These are phyloP conservation scores for Rhizopus sp. DNA, from an alignment of 371 early-diverging fungal genomes.

Conservation along the genomic window DNA sequence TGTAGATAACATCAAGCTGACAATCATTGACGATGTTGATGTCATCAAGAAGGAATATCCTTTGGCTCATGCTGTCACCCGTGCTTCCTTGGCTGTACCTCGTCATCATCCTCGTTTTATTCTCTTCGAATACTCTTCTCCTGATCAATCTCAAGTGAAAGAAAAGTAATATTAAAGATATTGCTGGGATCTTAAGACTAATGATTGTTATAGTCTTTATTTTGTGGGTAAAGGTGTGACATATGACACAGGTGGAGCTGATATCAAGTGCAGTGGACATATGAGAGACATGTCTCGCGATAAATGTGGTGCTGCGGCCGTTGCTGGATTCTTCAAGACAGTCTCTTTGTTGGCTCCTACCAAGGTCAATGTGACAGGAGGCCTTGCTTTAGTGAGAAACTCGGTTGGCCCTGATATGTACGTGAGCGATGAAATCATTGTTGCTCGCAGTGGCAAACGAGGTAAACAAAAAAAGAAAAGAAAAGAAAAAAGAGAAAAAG, in stretches of 20 bases:
- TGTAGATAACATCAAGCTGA: constrained; percentile 57
- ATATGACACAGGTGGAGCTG: constrained; percentile 90
- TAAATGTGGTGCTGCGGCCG: constrained; percentile 87
- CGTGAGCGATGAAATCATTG: constrained; percentile 82
- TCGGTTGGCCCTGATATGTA: constrained; percentile 80
- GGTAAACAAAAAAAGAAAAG: constrained; percentile 24
- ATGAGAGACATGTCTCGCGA: constrained; percentile 92
- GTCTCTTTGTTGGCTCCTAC: constrained; percentile 65
- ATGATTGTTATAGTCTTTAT: constrained; percentile 58
- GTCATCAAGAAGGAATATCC: constrained; percentile 80
- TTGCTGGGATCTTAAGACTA: background rate
- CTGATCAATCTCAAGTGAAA: constrained; percentile 73
- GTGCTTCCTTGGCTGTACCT: constrained; percentile 74
- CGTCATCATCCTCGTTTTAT: constrained; percentile 82
- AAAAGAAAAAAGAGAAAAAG: background rate
- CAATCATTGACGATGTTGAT: constrained; percentile 68
- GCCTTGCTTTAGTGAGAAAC: constrained; percentile 81
- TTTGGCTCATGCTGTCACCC: constrained; percentile 79
- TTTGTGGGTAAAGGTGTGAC: constrained; percentile 93
- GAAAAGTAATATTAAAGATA: constrained; percentile 66
- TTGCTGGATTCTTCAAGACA: constrained; percentile 83
- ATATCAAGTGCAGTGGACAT: constrained; percentile 80
- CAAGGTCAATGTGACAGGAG: constrained; percentile 71
- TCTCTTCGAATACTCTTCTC: constrained; percentile 75
- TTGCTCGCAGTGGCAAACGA: constrained; percentile 80